phyloP scores from a whole-genome alignment of 2,329 filamentous ascomycete genomes.

The Ceratocystis smalleyi region DNA sequence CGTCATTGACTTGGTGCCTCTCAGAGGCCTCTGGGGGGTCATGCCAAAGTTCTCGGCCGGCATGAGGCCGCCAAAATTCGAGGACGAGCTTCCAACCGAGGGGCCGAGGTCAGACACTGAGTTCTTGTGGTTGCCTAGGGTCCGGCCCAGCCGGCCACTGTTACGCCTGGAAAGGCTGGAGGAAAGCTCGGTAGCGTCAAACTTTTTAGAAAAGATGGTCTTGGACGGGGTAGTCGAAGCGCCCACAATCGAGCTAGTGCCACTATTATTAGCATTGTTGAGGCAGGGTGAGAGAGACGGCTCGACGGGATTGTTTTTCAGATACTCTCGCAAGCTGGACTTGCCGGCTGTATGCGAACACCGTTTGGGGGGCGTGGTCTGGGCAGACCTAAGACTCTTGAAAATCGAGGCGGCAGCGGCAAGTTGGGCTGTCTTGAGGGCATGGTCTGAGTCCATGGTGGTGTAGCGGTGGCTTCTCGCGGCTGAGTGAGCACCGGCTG shows the following conservation, averaged over 20 bases:
- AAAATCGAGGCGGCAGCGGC: constrained; percentile 12
- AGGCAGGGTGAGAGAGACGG: background rate
- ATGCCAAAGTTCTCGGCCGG: background rate
- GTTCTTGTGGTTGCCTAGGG: constrained; percentile 1
- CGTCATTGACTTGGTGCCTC: constrained; percentile 16
- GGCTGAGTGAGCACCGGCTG: background rate
- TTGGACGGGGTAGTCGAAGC: background rate
- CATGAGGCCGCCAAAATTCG: background rate
- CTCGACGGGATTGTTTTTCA: background rate
- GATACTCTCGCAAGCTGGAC: constrained; percentile 11
- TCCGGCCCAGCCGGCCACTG: constrained; percentile 4
- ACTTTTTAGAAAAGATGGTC: background rate
- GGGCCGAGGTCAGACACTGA: constrained; percentile 11
- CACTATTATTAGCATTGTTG: background rate
- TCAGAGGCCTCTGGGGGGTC: constrained; percentile 3
- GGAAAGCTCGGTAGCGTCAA: background rate
- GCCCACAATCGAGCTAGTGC: background rate
- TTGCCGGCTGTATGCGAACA: background rate
- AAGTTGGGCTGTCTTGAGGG: constrained; percentile 7
- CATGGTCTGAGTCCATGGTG: constrained; percentile 11
- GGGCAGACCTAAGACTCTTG: constrained; percentile 3
- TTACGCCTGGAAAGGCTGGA: background rate
- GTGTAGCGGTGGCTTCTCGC: constrained; percentile 6
- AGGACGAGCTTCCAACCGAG: background rate
- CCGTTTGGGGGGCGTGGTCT: background rate